Evolutionary conservation across 2,329 filamentous ascomycete species (phyloP).

Genomic region (Sporothrix curviconia): DNA sequence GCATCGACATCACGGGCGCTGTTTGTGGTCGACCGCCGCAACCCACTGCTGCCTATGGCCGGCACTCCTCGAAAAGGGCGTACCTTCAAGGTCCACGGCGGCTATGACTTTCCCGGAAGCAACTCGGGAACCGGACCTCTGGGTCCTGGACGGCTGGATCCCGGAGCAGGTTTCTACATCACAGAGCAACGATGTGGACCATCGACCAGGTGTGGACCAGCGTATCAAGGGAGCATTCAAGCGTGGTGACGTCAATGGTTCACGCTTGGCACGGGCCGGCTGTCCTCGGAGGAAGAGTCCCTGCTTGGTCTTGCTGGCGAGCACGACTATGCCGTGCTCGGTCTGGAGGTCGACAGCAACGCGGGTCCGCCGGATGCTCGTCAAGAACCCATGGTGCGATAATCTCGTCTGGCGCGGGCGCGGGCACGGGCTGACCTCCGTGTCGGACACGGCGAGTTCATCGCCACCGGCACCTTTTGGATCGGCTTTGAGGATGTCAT

Average conservation of each 20-base stretch:
- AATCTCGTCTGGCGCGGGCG: conserved; percentile 65
- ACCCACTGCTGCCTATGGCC: conserved; percentile 83
- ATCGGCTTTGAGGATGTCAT: conserved; percentile 81
- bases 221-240: conserved; percentile 68
- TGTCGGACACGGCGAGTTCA: conserved; percentile 18
- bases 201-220: conserved; percentile 70
- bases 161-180: conserved; percentile 93
- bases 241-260: conserved; percentile 75
- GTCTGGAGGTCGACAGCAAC: conserved; percentile 58
- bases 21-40: conserved; percentile 80
- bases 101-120: conserved; percentile 95
- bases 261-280: conserved; percentile 81
- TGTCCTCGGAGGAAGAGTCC: conserved; percentile 70
- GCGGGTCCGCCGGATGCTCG: conserved; percentile 62
- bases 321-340: conserved; percentile 89
- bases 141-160: conserved; percentile 91
- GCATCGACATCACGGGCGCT: conserved; percentile 65
- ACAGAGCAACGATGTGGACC: conserved; percentile 68
- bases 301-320: conserved; percentile 77
- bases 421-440: conserved; percentile 21
- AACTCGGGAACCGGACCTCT: conserved; percentile 94
- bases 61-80: conserved; percentile 86
- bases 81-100: conserved; percentile 91
- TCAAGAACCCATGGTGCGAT: conserved; percentile 96
- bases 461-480: conserved; percentile 78